Base-by-base conservation (phyloP, 2,329 filamentous ascomycete species). In the Sclerotinia minor region DNA sequence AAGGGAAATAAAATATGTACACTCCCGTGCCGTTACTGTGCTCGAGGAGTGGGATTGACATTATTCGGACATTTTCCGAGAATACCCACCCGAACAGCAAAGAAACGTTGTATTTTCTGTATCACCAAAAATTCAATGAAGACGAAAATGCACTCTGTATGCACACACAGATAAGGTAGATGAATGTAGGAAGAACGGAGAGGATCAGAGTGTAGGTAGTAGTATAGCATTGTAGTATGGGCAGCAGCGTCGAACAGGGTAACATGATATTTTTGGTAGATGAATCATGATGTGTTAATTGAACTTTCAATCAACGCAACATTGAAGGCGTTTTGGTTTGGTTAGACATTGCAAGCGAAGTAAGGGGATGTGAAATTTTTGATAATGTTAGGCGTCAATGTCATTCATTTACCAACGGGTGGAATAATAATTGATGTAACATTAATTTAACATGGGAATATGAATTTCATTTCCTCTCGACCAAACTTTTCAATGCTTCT, bases 271-370 rank as follows among this genome's bases (percentile, higher is more conserved):
- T n/a, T n/a, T n/a, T 38, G n/a, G 54, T 41, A 41, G 53, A n/a
- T 24, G n/a, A n/a, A n/a, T n/a, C n/a, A n/a, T n/a, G 32, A 38
- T 57, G 32, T 58, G 45, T 47, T 65, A 3, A 57, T 65, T 26
- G 41, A 50, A 64, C 60, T 64, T 53, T 64, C 60, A 41, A 53
- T 41, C 44, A 60, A 29, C n/a, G 21, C 26, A 45, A 60, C n/a
- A 2, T 9, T 29, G 38, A 54, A 54, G 45, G 41, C 15, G 15
- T 41, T 54, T 54, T 64, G 60, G 21, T 54, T 54, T 64, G 60
- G 21, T 32, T 64, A 17, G n/a, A 53, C n/a, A 15, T 35, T 5
- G 59, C 47, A 21, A 38, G 11, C 32, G 47, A 49, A 60, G 44
- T 29, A 47, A 9, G 21, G 32, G 32, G 29, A 41, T 21, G 60